Evolutionary conservation across 2,329 filamentous ascomycete species (phyloP).

Genomic region (Dactylella cylindrospora): DNA sequence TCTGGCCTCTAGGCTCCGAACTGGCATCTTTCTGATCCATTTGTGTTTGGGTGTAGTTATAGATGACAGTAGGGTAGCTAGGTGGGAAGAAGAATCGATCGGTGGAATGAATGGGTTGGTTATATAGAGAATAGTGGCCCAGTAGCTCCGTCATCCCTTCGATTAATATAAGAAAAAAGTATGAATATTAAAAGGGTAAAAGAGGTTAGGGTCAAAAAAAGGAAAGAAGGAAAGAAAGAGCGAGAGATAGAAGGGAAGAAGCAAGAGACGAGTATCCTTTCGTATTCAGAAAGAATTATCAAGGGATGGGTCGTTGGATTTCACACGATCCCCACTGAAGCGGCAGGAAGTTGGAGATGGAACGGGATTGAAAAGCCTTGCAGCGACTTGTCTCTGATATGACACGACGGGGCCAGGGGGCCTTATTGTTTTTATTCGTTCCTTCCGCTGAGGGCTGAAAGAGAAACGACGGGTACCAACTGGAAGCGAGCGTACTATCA

Average conservation of each 20-base stretch:
- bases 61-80: conserved; percentile 25
- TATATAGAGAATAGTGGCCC: conserved; percentile 13
- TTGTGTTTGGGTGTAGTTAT: conserved; percentile 13
- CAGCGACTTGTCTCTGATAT: too few species aligned
- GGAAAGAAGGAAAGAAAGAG: conserved; percentile 16
- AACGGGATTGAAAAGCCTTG: too few species aligned
- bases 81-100: conserved; percentile 19
- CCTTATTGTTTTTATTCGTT: too few species aligned
- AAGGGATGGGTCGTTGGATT: too few species aligned
- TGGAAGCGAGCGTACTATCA: too few species aligned
- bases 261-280: conserved; percentile 1
- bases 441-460: too few species aligned
- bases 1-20: conserved; percentile 31
- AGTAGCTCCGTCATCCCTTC: conserved; percentile 33
- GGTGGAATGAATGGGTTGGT: conserved; percentile 11
- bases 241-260: conserved; percentile 4
- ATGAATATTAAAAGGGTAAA: not conserved
- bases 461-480: too few species aligned
- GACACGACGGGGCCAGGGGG: too few species aligned
- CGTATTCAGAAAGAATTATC: too few species aligned
- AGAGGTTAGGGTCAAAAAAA: too few species aligned
- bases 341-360: too few species aligned
- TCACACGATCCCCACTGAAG: too few species aligned
- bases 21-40: conserved; percentile 23
- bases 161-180: not conserved